A percentile compares a stretch with the other conserved stretches of the same genome.
phyloP scores from a whole-genome alignment of 768 basidiomycete genomes.

The Galerina marginata region DNA sequence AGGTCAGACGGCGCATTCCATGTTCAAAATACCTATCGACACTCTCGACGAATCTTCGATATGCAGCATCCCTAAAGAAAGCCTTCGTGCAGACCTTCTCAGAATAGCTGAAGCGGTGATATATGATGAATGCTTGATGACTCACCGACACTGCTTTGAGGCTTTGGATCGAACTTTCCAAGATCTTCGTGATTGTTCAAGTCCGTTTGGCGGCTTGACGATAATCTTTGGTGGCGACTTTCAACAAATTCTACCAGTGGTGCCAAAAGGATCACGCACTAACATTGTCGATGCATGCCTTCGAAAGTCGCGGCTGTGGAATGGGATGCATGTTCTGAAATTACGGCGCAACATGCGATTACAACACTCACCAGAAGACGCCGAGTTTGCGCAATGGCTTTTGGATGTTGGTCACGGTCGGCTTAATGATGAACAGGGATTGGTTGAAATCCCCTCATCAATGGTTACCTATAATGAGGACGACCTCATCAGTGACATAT shows the following conservation, averaged over 20 bases:
- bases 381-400: too few relatives aligned
- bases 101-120: too few relatives aligned
- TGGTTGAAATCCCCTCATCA: too few relatives aligned
- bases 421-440: too few relatives aligned
- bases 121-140: too few relatives aligned
- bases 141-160: slow-evolving; percentile 41
- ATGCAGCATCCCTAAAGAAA: background rate
- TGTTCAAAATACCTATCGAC: slow-evolving; percentile 6
- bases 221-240: too few relatives aligned
- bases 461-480: too few relatives aligned
- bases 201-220: slow-evolving; percentile 7
- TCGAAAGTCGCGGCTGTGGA: slow-evolving; percentile 16
- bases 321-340: slow-evolving; percentile 1
- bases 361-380: too few relatives aligned
- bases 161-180: slow-evolving; percentile 34
- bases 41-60: background rate
- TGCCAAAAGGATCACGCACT: slow-evolving; percentile 38
- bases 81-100: too few relatives aligned
- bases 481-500: too few relatives aligned
- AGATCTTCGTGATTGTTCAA: background rate
- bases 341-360: slow-evolving; percentile 22
- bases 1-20: background rate
- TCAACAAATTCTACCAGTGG: slow-evolving; percentile 52
- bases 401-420: too few relatives aligned
- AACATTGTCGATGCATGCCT: slow-evolving; percentile 40